These are phyloP conservation scores for Trichodelitschia bisporula DNA, from an alignment of 495 filamentous ascomycete genomes.

Conservation along the genomic window DNA sequence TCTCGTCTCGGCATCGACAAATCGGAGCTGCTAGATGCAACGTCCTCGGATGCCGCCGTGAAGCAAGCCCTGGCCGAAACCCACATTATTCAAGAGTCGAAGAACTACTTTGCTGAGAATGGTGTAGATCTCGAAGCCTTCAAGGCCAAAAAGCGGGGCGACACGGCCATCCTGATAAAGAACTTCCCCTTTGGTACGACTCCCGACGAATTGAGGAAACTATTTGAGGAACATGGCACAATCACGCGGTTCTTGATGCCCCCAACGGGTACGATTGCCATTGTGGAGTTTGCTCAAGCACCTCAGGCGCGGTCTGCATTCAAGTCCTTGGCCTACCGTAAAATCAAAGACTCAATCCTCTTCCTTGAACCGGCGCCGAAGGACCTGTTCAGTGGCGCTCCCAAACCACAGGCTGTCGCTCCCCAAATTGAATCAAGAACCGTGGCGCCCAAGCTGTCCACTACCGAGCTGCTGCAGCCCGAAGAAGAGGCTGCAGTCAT, in stretches of 20 bases:
- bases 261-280: conserved; percentile 73
- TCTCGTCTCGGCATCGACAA: conserved; percentile 71
- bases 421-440: conserved; percentile 11
- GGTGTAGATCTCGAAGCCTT: conserved; percentile 85
- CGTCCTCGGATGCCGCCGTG: conserved; percentile 75
- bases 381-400: conserved; percentile 35
- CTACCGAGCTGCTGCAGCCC: conserved; percentile 24
- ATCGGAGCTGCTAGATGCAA: conserved; percentile 75
- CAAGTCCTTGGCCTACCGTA: conserved; percentile 56
- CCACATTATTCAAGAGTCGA: conserved; percentile 86
- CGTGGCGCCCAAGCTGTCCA: conserved; percentile 21
- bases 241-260: conserved; percentile 68
- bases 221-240: conserved; percentile 49
- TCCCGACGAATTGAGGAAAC: conserved; percentile 33
- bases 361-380: conserved; percentile 88
- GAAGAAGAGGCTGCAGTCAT: conserved; percentile 23
- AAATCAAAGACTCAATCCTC: conserved; percentile 72
- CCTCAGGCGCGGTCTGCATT: conserved; percentile 65
- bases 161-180: conserved; percentile 77
- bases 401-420: conserved; percentile 1
- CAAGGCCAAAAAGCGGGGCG: conserved; percentile 55
- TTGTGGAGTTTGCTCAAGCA: conserved; percentile 60
- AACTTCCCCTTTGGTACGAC: conserved; percentile 74
- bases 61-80: conserved; percentile 96
- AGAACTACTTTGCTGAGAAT: conserved; percentile 61